These are phyloP conservation scores for Fusarium sp. DNA, from an alignment of 2,329 filamentous ascomycete genomes.

Conservation along the genomic window DNA sequence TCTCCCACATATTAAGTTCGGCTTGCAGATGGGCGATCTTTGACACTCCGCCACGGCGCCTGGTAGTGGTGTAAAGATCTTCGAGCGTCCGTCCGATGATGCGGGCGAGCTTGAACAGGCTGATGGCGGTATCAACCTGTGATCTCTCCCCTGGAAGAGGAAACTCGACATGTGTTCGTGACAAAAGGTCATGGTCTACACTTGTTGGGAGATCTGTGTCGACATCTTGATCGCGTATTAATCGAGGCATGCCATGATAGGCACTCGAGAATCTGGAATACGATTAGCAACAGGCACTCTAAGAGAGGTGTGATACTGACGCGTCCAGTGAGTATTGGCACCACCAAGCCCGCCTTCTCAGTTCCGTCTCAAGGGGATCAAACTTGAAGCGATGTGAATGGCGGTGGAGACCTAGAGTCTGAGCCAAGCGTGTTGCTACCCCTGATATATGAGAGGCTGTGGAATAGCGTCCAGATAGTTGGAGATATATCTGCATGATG, in stretches of 20 bases:
- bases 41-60: constrained; percentile 38
- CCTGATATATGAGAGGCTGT: constrained; percentile 39
- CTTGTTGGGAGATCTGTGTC: constrained; percentile 41
- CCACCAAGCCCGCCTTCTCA: constrained; percentile 42
- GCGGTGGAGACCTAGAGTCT: constrained; percentile 40
- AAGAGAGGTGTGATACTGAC: constrained; percentile 16
- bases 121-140: constrained; percentile 40
- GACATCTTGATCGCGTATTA: constrained; percentile 43
- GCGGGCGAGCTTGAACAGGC: constrained; percentile 40
- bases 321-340: constrained; percentile 43
- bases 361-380: constrained; percentile 41
- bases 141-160: constrained; percentile 41
- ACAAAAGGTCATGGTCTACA: constrained; percentile 41
- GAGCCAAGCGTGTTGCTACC: constrained; percentile 40
- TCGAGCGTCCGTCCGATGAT: constrained; percentile 40
- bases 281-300: neutral
- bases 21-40: constrained; percentile 40
- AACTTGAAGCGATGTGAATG: constrained; percentile 44
- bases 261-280: constrained; percentile 36
- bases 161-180: constrained; percentile 37
- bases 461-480: constrained; percentile 36
- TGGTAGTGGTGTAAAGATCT: constrained; percentile 41
- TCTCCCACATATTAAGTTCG: constrained; percentile 41
- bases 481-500: constrained; percentile 41
- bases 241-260: constrained; percentile 43